These are phyloP conservation scores for Coniella lustricola DNA, from an alignment of 2,329 filamentous ascomycete genomes.

Conservation along the genomic window DNA sequence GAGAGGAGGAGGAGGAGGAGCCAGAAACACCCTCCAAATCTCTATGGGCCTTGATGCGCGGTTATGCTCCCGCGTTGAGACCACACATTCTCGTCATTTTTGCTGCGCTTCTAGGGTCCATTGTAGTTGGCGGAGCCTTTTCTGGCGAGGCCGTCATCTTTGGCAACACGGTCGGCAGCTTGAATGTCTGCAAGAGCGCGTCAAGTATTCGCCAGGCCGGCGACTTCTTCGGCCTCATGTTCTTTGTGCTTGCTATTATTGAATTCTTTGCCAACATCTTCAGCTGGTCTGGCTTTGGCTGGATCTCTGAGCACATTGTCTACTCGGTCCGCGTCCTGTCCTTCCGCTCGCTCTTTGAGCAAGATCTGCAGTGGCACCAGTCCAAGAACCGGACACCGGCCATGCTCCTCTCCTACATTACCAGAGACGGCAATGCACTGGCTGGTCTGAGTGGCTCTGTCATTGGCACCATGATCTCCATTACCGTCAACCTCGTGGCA, in stretches of 20 bases:
- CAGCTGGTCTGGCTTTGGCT: conserved; percentile 50
- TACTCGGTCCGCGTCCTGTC: conserved; percentile 49
- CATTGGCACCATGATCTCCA: conserved; percentile 61
- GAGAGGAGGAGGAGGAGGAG: conserved; percentile 9
- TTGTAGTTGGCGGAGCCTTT: conserved; percentile 50
- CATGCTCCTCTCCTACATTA: conserved; percentile 59
- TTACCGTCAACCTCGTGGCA: conserved; percentile 59
- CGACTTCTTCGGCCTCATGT: conserved; percentile 48
- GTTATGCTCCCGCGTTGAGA: conserved; percentile 9
- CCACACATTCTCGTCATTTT: conserved; percentile 24
- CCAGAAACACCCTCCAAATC: conserved; percentile 12
- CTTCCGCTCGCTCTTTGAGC: conserved; percentile 48
- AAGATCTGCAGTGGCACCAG: conserved; percentile 60
- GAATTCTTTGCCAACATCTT: conserved; percentile 53
- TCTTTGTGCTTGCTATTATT: conserved; percentile 53
- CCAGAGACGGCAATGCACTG: conserved; percentile 59
- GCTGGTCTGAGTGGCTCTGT: conserved; percentile 64
- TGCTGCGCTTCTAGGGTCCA: conserved; percentile 41
- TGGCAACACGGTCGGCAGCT: conserved; percentile 49
- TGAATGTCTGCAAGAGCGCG: conserved; percentile 46
- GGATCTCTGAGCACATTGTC: conserved; percentile 49
- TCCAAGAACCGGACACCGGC: conserved; percentile 55
- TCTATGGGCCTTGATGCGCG: conserved; percentile 5
- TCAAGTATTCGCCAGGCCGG: conserved; percentile 41
- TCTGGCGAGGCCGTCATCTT: conserved; percentile 53